Percentiles rank a stretch among this genome's conserved stretches.
Evolutionary conservation across 495 filamentous ascomycete genomes (phyloP).

Genomic region (Cercophora newfieldiana): DNA sequence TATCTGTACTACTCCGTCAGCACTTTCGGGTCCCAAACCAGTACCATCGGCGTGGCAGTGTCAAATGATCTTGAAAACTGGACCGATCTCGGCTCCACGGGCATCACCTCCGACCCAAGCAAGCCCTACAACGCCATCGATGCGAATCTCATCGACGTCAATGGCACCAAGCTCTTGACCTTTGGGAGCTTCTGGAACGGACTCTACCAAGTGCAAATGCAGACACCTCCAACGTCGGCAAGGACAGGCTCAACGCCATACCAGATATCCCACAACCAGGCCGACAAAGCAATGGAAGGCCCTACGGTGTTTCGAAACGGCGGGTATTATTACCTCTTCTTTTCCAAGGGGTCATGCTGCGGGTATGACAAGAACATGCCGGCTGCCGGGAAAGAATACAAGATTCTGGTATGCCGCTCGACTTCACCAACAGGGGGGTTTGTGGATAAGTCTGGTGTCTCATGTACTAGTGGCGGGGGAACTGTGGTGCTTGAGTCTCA

Average conservation of each 20-base stretch:
- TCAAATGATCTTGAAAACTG: constrained; percentile 62
- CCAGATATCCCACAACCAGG: constrained; percentile 58
- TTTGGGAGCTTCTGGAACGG: constrained; percentile 74
- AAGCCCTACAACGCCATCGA: constrained; percentile 72
- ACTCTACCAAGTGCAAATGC: constrained; percentile 62
- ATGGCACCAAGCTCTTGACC: constrained; percentile 54
- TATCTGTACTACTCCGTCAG: constrained; percentile 73
- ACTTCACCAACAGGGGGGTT: constrained; percentile 53
- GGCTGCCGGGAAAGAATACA: constrained; percentile 62
- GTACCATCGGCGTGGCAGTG: constrained; percentile 61
- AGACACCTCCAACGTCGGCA: constrained; percentile 30
- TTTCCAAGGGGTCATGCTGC: constrained; percentile 63
- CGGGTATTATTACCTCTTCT: constrained; percentile 67
- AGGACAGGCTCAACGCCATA: constrained; percentile 27
- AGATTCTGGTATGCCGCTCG: constrained; percentile 63
- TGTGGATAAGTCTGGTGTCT: constrained; percentile 59
- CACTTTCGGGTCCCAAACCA: constrained; percentile 62
- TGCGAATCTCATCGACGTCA: constrained; percentile 55
- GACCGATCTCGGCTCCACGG: constrained; percentile 54
- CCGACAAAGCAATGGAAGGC: constrained; percentile 58
- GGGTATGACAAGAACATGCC: constrained; percentile 52
- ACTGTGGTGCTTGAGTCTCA: constrained; percentile 63
- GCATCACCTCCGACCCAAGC: constrained; percentile 47
- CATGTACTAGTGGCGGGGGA: constrained; percentile 61
- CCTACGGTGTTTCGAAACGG: constrained; percentile 56